phyloP scores from a whole-genome alignment of 148 eudicot species.

The Amaranthus hypochondriacus region DNA sequence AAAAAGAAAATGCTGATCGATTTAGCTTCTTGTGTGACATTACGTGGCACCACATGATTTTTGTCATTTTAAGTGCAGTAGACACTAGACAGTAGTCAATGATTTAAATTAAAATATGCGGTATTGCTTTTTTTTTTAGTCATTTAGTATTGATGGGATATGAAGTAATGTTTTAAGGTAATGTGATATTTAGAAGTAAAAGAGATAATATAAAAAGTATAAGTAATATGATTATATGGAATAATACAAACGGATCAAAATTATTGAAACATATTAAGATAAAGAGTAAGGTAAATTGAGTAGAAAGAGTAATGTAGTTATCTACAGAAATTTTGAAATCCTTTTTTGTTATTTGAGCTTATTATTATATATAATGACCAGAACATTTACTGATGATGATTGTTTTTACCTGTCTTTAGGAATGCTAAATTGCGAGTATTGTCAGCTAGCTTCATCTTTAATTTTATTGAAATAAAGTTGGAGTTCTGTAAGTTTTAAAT shows the following conservation, averaged over 20 bases:
- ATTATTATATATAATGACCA: background rate
- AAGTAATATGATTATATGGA: too few relatives aligned
- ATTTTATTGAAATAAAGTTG: background rate
- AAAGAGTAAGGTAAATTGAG: too few relatives aligned
- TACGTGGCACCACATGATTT: slow-evolving; percentile 30
- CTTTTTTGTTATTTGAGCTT: slow-evolving; percentile 6
- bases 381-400: background rate
- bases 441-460: background rate
- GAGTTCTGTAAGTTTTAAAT: slow-evolving; percentile 7
- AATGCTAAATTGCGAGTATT: background rate
- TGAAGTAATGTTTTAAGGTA: too few relatives aligned
- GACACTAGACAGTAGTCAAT: background rate
- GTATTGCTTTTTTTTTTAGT: too few relatives aligned
- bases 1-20: background rate
- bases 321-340: background rate
- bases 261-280: too few relatives aligned
- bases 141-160: too few relatives aligned
- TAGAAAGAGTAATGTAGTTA: background rate
- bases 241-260: too few relatives aligned
- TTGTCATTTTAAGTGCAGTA: slow-evolving; percentile 9
- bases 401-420: background rate
- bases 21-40: slow-evolving; percentile 11
- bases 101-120: slow-evolving; percentile 2
- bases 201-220: too few relatives aligned
- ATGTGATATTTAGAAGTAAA: too few relatives aligned